Conservation (phyloP, 495 filamentous ascomycete species). For the Penicillium waksmanii region DNA sequence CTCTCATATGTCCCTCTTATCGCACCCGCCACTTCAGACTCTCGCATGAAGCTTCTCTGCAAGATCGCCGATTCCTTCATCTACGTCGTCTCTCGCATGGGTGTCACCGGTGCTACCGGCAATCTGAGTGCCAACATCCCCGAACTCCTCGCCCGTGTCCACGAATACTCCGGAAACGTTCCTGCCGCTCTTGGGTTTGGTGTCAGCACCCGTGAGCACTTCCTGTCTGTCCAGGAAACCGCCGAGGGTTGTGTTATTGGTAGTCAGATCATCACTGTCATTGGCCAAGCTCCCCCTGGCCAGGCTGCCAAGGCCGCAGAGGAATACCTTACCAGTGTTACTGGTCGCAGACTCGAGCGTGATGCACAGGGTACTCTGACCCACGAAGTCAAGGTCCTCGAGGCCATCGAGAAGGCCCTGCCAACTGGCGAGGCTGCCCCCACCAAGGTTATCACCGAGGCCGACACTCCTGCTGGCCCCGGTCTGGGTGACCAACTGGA, state of each 20-base stretch:
- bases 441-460: constrained; percentile 63
- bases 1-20: constrained; percentile 95
- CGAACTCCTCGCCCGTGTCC: constrained; percentile 80
- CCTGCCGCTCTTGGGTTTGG: constrained; percentile 94
- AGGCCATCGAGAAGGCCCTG: constrained; percentile 62
- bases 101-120: constrained; percentile 89
- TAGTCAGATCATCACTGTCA: constrained; percentile 83
- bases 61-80: constrained; percentile 98
- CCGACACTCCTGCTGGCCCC: constrained; percentile 58
- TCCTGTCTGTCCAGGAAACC: constrained; percentile 77
- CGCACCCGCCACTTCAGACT: constrained; percentile 88
- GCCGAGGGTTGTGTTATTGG: constrained; percentile 98
- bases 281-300: constrained; percentile 71
- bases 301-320: constrained; percentile 74
- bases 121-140: constrained; percentile 78
- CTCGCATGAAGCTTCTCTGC: constrained; percentile 92
- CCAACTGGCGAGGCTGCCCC: constrained; percentile 35
- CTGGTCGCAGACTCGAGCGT: constrained; percentile 58
- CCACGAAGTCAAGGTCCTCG: constrained; percentile 49
- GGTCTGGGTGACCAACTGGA: constrained; percentile 74
- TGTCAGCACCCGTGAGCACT: constrained; percentile 94
- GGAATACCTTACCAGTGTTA: constrained; percentile 83
- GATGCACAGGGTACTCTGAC: constrained; percentile 40
- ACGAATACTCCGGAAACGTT: constrained; percentile 85
- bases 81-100: constrained; percentile 98